Conservation (phyloP, 345 rosid genomes). For the Camelina hispida region DNA sequence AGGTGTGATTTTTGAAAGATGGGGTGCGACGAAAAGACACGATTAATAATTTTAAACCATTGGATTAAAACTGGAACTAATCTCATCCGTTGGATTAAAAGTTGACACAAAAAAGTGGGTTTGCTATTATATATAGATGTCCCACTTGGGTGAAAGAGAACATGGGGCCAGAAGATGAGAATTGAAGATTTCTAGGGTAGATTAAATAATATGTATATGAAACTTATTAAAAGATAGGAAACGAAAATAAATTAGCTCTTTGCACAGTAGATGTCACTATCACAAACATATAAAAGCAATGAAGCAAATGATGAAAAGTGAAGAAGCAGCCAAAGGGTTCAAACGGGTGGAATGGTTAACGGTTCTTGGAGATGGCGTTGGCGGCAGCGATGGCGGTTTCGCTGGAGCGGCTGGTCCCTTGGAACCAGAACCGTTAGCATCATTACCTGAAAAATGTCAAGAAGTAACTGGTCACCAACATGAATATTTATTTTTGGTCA, state of each 20-base stretch:
- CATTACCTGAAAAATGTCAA: constrained; percentile 28
- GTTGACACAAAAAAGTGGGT: too few species aligned
- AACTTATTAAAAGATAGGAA: neutral
- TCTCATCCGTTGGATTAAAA: too few species aligned
- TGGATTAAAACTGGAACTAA: too few species aligned
- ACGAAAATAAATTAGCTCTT: neutral
- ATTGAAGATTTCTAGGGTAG: neutral
- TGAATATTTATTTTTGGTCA: neutral
- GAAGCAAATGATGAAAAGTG: constrained; percentile 18
- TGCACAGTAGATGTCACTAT: neutral
- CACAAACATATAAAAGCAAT: constrained; percentile 11
- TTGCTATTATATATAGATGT: neutral
- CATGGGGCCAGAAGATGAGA: neutral
- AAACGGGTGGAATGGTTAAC: constrained; percentile 12
- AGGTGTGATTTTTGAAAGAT: too few species aligned
- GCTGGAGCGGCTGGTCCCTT: constrained; percentile 1
- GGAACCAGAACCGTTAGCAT: constrained; percentile 16
- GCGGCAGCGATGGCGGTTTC: constrained; percentile 18
- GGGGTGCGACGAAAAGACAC: too few species aligned
- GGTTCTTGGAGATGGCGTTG: neutral
- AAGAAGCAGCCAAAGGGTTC: constrained; percentile 27
- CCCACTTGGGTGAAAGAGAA: constrained; percentile 8
- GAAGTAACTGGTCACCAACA: neutral
- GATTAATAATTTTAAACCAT: too few species aligned
- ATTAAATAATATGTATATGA: neutral